Conservation (phyloP, 176 grass and related monocot genomes). For the Avena eriantha region DNA sequence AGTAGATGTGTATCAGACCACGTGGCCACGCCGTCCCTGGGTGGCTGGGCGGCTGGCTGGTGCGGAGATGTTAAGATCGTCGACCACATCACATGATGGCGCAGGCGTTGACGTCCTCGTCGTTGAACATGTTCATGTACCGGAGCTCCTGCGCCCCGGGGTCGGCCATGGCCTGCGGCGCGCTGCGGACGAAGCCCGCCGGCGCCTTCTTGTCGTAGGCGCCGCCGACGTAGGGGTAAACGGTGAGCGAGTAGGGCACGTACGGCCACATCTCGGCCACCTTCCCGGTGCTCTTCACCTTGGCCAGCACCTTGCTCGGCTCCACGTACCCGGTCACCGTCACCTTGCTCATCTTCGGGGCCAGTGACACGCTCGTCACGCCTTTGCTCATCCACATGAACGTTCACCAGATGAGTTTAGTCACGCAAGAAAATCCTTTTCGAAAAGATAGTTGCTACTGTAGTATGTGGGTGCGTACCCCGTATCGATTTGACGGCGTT, state of each 20-base stretch:
- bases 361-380: constrained; percentile 61
- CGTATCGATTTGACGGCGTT: constrained; percentile 59
- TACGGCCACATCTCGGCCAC: constrained; percentile 81
- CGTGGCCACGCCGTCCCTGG: neutral
- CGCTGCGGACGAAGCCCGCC: constrained; percentile 59
- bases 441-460: neutral
- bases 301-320: constrained; percentile 63
- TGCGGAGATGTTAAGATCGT: neutral
- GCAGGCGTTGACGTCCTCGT: constrained; percentile 78
- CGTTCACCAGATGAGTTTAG: neutral
- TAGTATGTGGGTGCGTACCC: constrained; percentile 17
- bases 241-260: constrained; percentile 55
- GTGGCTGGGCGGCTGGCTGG: neutral
- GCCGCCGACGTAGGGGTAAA: constrained; percentile 75
- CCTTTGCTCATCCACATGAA: constrained; percentile 24
- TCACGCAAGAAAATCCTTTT: neutral
- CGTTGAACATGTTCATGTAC: constrained; percentile 73
- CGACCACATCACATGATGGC: constrained; percentile 59
- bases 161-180: constrained; percentile 63
- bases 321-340: constrained; percentile 80
- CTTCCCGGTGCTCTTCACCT: constrained; percentile 68
- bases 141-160: constrained; percentile 54
- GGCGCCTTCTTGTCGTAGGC: constrained; percentile 93
- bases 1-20: no score
- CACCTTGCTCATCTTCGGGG: constrained; percentile 73